Base-by-base conservation (phyloP, 2,329 filamentous ascomycete genomes). In the Chaetoscypha palmicola region DNA sequence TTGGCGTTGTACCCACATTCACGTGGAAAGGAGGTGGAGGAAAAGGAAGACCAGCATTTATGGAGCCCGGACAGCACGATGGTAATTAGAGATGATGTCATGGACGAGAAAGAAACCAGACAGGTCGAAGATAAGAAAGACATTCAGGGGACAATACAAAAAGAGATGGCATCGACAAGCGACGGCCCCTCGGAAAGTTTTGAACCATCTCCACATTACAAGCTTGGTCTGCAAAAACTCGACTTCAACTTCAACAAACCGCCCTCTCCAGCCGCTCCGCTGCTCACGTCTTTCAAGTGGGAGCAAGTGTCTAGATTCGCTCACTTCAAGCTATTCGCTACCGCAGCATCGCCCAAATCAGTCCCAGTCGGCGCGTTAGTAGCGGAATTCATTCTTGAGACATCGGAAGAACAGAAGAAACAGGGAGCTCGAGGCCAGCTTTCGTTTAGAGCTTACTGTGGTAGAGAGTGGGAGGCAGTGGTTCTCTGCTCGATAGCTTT, bases 301-400 rank as follows among this genome's bases (percentile, higher is more conserved):
- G n/a, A 16, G 37, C 23, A 26, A 17, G 12, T 9, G 3, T 28
- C 21, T 5, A 21, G 10, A 3, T 3, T 28, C 5, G 23, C 37
- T 19, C 22, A 19, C 3, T 39, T 28, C 23, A 39, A 39, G 17
- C 37, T 37, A 5, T 12, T 4, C 11, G 21, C 34, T 10, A 22
- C 3, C 11, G 21, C 34, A 8, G 7, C 10, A 21, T 5, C 37
- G 3, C n/a, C 21, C 11, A 22, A 17, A 3, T 16, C n/a, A 5
- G 14, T 12, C 3, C 4, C 32, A 37, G 4, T 9, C 12, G 21
- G 9, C 28, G 7, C 4, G n/a, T 21, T 39, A 9, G 14, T 39
- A 2, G 37, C 37, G 7, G 37, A 39, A n/a, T 39, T 39, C 24
- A 16, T 39, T 16, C 4, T 16, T 20, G 37, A 39, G 12, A 39